Percentiles rank a stretch among this genome's conserved stretches.
Evolutionary conservation across 345 rosid species (phyloP).

Genomic region (Linum usitatissimum): DNA sequence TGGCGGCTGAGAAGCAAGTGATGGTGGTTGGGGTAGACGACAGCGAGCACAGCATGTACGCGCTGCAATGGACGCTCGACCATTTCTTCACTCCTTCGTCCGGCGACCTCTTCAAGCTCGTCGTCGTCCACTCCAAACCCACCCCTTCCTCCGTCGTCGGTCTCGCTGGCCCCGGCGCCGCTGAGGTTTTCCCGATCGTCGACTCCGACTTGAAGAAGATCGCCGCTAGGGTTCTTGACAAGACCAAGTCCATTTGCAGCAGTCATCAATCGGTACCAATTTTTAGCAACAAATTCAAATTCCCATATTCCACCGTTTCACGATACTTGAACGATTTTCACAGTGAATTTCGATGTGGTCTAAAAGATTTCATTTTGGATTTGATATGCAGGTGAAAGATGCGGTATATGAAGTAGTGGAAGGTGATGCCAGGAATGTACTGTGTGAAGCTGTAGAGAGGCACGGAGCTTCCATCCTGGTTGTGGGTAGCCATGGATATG

Average conservation of each 20-base stretch:
- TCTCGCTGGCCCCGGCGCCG: constrained; percentile 81
- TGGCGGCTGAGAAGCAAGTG: constrained; percentile 29
- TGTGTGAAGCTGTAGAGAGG: constrained; percentile 78
- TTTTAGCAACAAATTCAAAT: no score
- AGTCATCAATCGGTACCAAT: constrained; percentile 40
- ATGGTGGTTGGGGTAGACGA: constrained; percentile 60
- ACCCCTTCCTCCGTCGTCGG: constrained; percentile 45
- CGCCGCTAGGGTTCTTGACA: constrained; percentile 55
- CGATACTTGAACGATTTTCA: no score
- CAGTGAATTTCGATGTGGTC: no score
- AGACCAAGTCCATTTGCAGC: constrained; percentile 47
- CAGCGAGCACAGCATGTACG: constrained; percentile 66
- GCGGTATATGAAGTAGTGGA: constrained; percentile 44
- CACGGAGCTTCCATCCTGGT: constrained; percentile 80
- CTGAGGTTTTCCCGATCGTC: constrained; percentile 53
- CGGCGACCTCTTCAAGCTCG: constrained; percentile 60
- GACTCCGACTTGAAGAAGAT: constrained; percentile 68
- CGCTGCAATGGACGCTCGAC: constrained; percentile 75
- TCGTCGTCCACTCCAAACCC: constrained; percentile 75
- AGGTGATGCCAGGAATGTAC: constrained; percentile 88
- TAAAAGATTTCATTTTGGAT: not conserved
- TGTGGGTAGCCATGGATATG: constrained; percentile 95
- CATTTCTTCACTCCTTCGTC: constrained; percentile 54
- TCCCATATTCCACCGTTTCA: no score
- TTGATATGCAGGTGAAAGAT: constrained; percentile 46